A percentile compares a stretch with the other conserved stretches of the same genome.
These are phyloP conservation scores for Penicillium sp. DNA, from an alignment of 2,329 filamentous ascomycete species.

Conservation along the genomic window DNA sequence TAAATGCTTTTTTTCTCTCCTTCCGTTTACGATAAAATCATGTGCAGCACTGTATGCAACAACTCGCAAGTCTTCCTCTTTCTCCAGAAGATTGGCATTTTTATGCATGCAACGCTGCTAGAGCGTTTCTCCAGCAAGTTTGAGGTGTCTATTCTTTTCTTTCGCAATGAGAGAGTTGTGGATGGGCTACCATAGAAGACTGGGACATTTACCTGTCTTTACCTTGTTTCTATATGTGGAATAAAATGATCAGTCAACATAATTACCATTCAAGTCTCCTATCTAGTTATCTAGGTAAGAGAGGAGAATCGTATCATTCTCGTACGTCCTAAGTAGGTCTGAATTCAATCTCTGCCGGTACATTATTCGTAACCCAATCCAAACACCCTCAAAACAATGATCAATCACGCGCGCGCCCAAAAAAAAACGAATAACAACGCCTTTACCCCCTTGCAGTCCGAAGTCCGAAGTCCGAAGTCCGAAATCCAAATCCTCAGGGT, in stretches of 20 bases:
- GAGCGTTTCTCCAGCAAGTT: conserved; percentile 43
- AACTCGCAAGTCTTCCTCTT: neutral
- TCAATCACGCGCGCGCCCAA: neutral
- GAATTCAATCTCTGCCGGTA: neutral
- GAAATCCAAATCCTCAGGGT: neutral
- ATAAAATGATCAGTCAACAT: no score
- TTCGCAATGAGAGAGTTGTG: conserved; percentile 21
- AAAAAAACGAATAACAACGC: neutral
- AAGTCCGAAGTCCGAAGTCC: neutral
- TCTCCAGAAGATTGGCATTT: neutral
- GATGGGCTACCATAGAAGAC: conserved; percentile 46
- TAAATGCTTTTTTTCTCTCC: neutral
- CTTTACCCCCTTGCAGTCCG: neutral
- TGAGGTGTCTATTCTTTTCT: conserved; percentile 42
- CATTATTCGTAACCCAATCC: neutral
- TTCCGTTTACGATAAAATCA: neutral
- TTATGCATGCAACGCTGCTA: conserved; percentile 5
- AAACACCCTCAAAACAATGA: conserved; percentile 3
- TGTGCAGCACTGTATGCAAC: neutral
- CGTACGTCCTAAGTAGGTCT: neutral
- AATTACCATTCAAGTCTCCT: no score
- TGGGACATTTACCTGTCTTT: conserved; percentile 33
- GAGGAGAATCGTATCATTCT: neutral
- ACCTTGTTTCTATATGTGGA: no score
- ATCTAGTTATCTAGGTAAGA: neutral